Evolutionary conservation across 352 stramenopile species (phyloP).

Genomic region (Phytophthora europaea): DNA sequence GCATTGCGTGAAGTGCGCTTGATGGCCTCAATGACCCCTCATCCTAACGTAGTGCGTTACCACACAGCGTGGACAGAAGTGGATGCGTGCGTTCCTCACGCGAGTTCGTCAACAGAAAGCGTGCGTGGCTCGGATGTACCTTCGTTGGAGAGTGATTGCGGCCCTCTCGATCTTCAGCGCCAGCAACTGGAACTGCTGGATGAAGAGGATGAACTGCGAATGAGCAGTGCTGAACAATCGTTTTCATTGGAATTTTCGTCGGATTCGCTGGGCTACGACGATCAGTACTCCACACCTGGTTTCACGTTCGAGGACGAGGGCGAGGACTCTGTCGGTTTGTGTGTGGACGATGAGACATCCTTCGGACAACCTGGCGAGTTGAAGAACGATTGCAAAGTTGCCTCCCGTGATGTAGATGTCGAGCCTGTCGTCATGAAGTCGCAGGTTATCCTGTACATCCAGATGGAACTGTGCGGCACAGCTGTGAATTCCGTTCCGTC

Average conservation of each 20-base stretch:
- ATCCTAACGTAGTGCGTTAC: constrained; percentile 84
- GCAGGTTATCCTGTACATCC: constrained; percentile 78
- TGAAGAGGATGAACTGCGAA: constrained; percentile 38
- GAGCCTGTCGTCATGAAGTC: constrained; percentile 41
- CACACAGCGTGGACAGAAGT: constrained; percentile 85
- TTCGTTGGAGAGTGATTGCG: constrained; percentile 35
- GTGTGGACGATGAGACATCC: constrained; percentile 35
- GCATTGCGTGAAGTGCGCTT: constrained; percentile 79
- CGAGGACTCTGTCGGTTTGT: constrained; percentile 49
- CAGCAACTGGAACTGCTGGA: constrained; percentile 46
- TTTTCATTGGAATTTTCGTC: constrained; percentile 68
- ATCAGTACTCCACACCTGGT: constrained; percentile 57
- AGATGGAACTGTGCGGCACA: constrained; percentile 78
- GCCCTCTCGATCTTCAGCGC: constrained; percentile 27
- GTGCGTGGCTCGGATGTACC: constrained; percentile 48
- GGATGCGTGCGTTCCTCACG: constrained; percentile 39
- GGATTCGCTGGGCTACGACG: constrained; percentile 60
- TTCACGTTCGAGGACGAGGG: constrained; percentile 70
- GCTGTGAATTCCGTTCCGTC: constrained; percentile 31
- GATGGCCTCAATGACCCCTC: constrained; percentile 76
- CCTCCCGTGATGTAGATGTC: constrained; percentile 6
- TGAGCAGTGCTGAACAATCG: constrained; percentile 43
- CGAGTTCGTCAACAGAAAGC: constrained; percentile 43
- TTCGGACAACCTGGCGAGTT: constrained; percentile 34
- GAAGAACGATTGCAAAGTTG: constrained; percentile 25